Evolutionary conservation across 2,329 filamentous ascomycete genomes (phyloP), one percentile per base, ranked within the genome.

Genomic region (Phialophora expanda): DNA sequence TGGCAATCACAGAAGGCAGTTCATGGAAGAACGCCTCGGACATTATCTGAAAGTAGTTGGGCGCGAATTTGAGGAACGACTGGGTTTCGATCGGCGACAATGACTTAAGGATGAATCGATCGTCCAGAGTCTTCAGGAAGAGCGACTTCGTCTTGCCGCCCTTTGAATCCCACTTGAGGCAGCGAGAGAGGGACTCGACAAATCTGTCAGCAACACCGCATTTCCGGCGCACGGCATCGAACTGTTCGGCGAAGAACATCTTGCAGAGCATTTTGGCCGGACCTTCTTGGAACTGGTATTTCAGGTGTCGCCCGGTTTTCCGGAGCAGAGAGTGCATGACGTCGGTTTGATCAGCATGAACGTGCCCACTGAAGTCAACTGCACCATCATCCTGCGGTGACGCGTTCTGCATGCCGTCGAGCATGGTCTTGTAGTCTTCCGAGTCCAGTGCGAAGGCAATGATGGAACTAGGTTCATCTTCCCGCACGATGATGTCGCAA

Each of bases 101-200:
- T 0, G 91, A 93, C 81, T 97, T 97, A 73, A 97, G 86, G 54
- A 99, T 91, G 68, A 99, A 89, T 41, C 95, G 89, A 74, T 97
- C 93, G 77, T 99, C 95, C 24, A 97, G 83, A 0, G 95, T 99
- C 80, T 98, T 99, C 70, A 99, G 81, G 77, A 99, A 99, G 4
- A 99, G 89, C 0, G 93, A 97, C 76, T 97, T 97, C 1, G 94
- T 97, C 80, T 99, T 99, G 71, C 95, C 95, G 26, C 95, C 96
- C 76, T 96, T 96, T 2, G 92, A 97, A 78, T 99, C 95, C 91
- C 94, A 99, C 77, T 98, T 97, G 22, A 96, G 85, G 78, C 96
- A 99, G 22, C 95, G 88, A 7, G 95, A 98, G 24, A 99, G 82
- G 1, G 93, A 97, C 76, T 99, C 95, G 28, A 98, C 89, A 70